Evolutionary conservation across 768 basidiomycete genomes (phyloP).

Genomic region (Serendipita sp.): DNA sequence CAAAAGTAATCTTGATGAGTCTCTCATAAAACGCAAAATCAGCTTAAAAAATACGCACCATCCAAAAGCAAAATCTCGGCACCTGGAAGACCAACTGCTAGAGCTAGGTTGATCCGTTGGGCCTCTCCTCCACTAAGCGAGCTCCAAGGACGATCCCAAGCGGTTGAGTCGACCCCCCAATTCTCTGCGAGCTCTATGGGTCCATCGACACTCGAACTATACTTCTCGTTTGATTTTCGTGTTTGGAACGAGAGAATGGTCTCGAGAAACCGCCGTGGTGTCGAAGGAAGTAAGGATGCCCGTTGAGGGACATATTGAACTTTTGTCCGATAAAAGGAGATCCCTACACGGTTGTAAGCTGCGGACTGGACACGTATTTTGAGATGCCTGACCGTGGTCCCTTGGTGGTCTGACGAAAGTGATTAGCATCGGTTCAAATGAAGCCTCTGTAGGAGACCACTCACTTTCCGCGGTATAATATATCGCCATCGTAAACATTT

Average conservation of each 20-base stretch:
- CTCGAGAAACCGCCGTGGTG: constrained; percentile 56
- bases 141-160: constrained; percentile 72
- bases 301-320: constrained; percentile 82
- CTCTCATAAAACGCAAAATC: too few relatives aligned
- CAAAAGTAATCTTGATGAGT: too few relatives aligned
- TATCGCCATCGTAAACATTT: constrained; percentile 48
- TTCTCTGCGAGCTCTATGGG: constrained; percentile 38
- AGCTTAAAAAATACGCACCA: too few relatives aligned
- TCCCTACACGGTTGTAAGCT: constrained; percentile 30
- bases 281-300: constrained; percentile 70
- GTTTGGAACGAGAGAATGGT: constrained; percentile 37
- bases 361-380: constrained; percentile 29
- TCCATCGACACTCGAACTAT: constrained; percentile 6
- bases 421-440: too few relatives aligned
- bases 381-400: constrained; percentile 12
- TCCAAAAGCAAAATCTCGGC: constrained; percentile 70
- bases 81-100: constrained; percentile 53
- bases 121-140: constrained; percentile 75
- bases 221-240: constrained; percentile 21
- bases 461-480: constrained; percentile 53
- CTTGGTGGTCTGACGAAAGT: constrained; percentile 16
- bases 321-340: constrained; percentile 61
- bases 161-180: constrained; percentile 51
- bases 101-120: constrained; percentile 67
- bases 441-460: constrained; percentile 15